Evolutionary conservation across 2,329 filamentous ascomycete species (phyloP).

Genomic region (Claviceps digitariae): DNA sequence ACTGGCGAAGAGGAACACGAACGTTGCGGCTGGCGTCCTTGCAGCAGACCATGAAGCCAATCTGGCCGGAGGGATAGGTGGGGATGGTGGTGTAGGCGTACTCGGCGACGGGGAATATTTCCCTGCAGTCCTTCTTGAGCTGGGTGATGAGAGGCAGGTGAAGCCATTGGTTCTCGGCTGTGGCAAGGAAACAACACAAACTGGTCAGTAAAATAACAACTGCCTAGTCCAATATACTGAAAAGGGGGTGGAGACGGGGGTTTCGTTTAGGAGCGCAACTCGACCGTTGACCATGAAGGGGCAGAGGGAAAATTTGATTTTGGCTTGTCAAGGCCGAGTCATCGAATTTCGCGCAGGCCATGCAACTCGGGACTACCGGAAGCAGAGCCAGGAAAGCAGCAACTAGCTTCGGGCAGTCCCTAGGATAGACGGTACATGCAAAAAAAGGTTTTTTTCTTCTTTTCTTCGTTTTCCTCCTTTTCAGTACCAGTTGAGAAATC

Average conservation of each 20-base stretch:
- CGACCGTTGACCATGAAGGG: not conserved
- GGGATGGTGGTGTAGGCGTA: conserved; percentile 99
- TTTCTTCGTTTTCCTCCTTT: not conserved
- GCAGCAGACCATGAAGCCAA: conserved; percentile 99
- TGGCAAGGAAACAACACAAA: conserved; percentile 5
- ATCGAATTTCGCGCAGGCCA: not conserved
- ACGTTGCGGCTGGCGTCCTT: conserved; percentile 81
- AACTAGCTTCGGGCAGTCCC: conserved; percentile 23
- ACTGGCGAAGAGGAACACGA: conserved; percentile 69
- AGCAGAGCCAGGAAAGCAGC: conserved; percentile 23
- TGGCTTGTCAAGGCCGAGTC: not conserved
- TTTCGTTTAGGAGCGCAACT: not conserved
- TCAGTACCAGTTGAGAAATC: conserved; percentile 4
- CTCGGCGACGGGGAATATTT: conserved; percentile 94
- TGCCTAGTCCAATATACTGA: not conserved
- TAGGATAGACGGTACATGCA: conserved; percentile 12
- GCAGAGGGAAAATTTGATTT: not conserved
- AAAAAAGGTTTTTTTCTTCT: not conserved
- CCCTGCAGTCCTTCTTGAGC: conserved; percentile 92
- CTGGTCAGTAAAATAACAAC: conserved; percentile 7
- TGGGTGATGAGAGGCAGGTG: conserved; percentile 86
- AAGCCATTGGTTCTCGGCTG: conserved; percentile 99
- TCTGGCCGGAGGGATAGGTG: conserved; percentile 97
- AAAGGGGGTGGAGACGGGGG: not conserved
- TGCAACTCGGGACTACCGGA: conserved; percentile 23